Base-by-base conservation (phyloP, 2,329 filamentous ascomycete genomes). In the Amesomyces nigricolor region DNA sequence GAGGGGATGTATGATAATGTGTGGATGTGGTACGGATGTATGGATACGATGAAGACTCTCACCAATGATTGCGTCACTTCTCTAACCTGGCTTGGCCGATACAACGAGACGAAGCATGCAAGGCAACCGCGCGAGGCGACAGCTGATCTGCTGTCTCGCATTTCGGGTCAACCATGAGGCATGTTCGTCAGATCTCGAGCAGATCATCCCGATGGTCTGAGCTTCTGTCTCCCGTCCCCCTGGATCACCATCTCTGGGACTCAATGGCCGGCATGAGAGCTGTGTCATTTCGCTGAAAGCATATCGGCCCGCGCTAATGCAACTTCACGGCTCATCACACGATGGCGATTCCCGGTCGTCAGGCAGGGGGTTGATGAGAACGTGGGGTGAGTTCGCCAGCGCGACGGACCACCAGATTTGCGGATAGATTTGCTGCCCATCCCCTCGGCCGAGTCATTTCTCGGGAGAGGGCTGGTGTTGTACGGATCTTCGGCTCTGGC, bases 221-320 rank as follows among this genome's bases (percentile, higher is more conserved):
- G 46, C 46, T 39, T 35, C 11, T 35, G 32, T 35, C 32, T 35
- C 32, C 32, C 35, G 8, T 7, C 13, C 11, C 32, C 22, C 22
- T 14, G 43, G 44, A 47, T 17, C 38, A 40, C 32, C 46, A 38
- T 16, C 29, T 37, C 37, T 39, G 51, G 51, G 14, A 54, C 35
- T 48, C 48, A 43, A 44, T 56, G 50, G 30, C 19, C 19, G 30
- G 19, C n/a, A 14, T 11, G 42, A 9, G 10, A 16, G 55, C 54
- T 50, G 54, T 61, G 56, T 59, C 59, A 64, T 58, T 49, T 62
- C 56, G 49, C 57, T 52, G 51, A 51, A 52, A 58, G 61, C 59
- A 57, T 30, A 7, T 47, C 48, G 54, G 54, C 32, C 51, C 48
- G 51, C 58, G 46, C 62, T 63, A 64, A 63, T 64, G 62, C 61